phyloP scores from a whole-genome alignment of 768 basidiomycete species.

The Boletus pseudo-olivaceus region DNA sequence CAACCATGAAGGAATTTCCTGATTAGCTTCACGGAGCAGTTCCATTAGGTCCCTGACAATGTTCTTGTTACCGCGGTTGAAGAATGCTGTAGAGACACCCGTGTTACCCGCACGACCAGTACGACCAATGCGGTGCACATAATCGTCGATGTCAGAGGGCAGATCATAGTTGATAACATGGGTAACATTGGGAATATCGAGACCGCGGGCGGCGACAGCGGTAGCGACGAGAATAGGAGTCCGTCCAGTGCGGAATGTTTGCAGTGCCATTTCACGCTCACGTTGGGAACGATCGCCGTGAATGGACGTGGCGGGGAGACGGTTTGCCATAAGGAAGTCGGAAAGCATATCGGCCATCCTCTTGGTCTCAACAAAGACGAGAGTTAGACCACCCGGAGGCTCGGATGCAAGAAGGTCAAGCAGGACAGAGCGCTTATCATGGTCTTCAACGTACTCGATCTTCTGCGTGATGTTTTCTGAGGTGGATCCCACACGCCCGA shows the following conservation, averaged over 20 bases:
- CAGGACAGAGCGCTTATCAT: conserved; percentile 94
- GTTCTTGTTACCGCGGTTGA: conserved; percentile 89
- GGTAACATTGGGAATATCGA: conserved; percentile 98
- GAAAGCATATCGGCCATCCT: conserved; percentile 98
- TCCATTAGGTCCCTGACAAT: conserved; percentile 92
- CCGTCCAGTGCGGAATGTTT: conserved; percentile 91
- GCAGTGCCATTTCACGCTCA: conserved; percentile 93
- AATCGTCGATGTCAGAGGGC: conserved; percentile 97
- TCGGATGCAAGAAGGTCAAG: conserved; percentile 90
- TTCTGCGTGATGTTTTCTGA: conserved; percentile 99
- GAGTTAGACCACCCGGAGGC: conserved; percentile 66
- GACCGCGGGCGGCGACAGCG: conserved; percentile 96
- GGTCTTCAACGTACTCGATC: conserved; percentile 96
- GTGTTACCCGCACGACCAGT: conserved; percentile 99
- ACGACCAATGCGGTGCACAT: conserved; percentile 97
- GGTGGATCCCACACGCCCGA: conserved; percentile 96
- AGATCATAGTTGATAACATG: conserved; percentile 99
- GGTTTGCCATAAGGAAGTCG: conserved; percentile 84
- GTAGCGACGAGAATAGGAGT: conserved; percentile 98
- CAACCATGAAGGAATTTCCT: conserved; percentile 90
- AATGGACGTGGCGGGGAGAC: conserved; percentile 90
- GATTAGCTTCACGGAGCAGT: conserved; percentile 92
- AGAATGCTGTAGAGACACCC: conserved; percentile 93
- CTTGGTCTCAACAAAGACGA: conserved; percentile 99
- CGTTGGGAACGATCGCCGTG: conserved; percentile 98